phyloP scores from a whole-genome alignment of 352 stramenopile genomes.

The Pythium aristosporum region DNA sequence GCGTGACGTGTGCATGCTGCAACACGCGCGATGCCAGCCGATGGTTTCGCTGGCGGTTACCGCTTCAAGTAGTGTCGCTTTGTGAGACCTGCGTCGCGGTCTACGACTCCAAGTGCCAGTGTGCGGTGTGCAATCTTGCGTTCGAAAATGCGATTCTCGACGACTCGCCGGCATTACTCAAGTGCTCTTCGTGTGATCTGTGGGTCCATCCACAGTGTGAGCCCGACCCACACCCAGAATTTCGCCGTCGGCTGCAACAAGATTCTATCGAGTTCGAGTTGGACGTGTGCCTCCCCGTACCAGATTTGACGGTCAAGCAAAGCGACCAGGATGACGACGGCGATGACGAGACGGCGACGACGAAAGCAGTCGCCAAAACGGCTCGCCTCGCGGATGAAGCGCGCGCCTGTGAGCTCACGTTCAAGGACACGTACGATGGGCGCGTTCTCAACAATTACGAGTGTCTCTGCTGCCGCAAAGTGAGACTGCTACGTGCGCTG shows the following conservation, averaged over 20 bases:
- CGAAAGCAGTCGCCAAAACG: neutral
- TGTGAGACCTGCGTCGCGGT: conserved; percentile 60
- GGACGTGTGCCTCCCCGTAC: conserved; percentile 41
- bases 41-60: conserved; percentile 79
- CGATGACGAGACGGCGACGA: conserved; percentile 10
- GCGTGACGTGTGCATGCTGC: conserved; percentile 65
- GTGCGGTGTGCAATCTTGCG: conserved; percentile 58
- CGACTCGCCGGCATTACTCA: conserved; percentile 53
- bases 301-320: conserved; percentile 21
- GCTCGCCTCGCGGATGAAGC: conserved; percentile 50
- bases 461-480: conserved; percentile 77
- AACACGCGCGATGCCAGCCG: neutral
- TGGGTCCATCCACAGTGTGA: conserved; percentile 85
- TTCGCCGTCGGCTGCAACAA: conserved; percentile 31
- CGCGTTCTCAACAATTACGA: conserved; percentile 81
- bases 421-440: conserved; percentile 65
- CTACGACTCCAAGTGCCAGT: conserved; percentile 74
- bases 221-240: conserved; percentile 60
- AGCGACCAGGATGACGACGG: conserved; percentile 17
- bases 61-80: conserved; percentile 58
- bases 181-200: conserved; percentile 73
- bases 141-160: conserved; percentile 45
- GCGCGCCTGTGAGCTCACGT: conserved; percentile 51
- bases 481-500: conserved; percentile 69
- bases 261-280: conserved; percentile 40